A percentile compares a stretch with the other conserved stretches of the same genome.
Conservation (phyloP, 257 asterid genomes). For the Ehretia macrophylla region DNA sequence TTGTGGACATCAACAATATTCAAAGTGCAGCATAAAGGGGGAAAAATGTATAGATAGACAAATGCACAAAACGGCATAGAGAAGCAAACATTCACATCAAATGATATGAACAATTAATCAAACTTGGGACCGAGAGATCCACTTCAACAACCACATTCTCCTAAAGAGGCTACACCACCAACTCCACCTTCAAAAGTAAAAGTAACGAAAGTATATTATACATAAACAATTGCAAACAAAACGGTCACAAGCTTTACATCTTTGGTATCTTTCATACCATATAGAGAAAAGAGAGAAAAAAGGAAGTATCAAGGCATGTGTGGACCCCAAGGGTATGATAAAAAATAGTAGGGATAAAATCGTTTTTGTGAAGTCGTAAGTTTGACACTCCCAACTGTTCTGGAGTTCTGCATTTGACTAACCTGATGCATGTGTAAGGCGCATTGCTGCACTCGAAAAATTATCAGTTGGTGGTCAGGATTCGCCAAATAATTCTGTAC, state of each 20-base stretch:
- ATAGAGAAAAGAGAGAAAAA: not conserved
- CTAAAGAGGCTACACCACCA: constrained; percentile 23
- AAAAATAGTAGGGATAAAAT: too few species aligned
- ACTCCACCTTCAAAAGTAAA: constrained; percentile 32
- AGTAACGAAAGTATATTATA: constrained; percentile 2
- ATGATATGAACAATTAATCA: constrained; percentile 25
- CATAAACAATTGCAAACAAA: not conserved
- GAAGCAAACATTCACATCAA: constrained; percentile 11
- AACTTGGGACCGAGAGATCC: constrained; percentile 11
- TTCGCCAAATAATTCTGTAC: too few species aligned
- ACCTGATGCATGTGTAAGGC: too few species aligned
- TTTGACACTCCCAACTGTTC: too few species aligned
- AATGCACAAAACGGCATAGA: not conserved
- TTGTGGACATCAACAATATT: too few species aligned
- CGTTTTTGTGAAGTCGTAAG: too few species aligned
- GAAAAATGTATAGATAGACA: not conserved
- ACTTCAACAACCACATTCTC: constrained; percentile 25
- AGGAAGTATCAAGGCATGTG: too few species aligned
- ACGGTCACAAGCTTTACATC: constrained; percentile 10
- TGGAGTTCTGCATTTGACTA: too few species aligned
- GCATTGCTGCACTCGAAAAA: too few species aligned
- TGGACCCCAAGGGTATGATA: too few species aligned
- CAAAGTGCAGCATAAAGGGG: not conserved
- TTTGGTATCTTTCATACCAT: constrained; percentile 2
- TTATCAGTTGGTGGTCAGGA: too few species aligned